These are phyloP conservation scores for Sechiopsis laciniata DNA, from an alignment of 306 rosid species.

Conservation along the genomic window DNA sequence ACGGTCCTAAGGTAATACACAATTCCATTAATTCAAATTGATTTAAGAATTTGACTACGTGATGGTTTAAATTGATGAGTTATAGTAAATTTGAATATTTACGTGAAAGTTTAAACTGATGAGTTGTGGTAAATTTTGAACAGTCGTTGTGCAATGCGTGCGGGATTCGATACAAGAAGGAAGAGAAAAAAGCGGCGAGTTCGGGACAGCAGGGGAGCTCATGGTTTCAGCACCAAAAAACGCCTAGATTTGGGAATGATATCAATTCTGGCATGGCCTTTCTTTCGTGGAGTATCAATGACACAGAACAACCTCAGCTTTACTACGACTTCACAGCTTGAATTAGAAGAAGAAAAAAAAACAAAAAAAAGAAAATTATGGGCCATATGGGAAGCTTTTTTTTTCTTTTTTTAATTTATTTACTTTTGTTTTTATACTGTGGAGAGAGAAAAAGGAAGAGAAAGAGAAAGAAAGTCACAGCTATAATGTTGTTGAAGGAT, in stretches of 20 bases:
- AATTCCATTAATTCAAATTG: no score
- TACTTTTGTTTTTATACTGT: conserved; percentile 12
- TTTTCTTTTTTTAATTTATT: not conserved
- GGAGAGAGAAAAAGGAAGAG: not conserved
- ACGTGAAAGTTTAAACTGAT: not conserved
- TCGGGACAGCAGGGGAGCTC: conserved; percentile 18
- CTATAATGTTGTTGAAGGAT: conserved; percentile 15
- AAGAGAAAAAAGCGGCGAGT: conserved; percentile 43
- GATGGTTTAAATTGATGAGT: no score
- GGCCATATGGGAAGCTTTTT: not conserved
- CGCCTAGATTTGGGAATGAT: conserved; percentile 52
- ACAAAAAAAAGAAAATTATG: not conserved
- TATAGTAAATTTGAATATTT: no score
- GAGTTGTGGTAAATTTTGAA: not conserved
- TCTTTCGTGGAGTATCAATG: conserved; percentile 86
- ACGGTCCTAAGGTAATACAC: conserved; percentile 97
- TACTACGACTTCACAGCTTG: conserved; percentile 78
- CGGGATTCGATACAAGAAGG: conserved; percentile 91
- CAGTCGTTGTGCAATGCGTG: conserved; percentile 97
- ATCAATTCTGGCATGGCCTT: conserved; percentile 50
- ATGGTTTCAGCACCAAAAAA: conserved; percentile 40
- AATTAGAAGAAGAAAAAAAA: conserved; percentile 8
- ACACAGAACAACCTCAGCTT: conserved; percentile 68
- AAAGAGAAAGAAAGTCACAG: not conserved
- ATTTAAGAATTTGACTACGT: no score